A percentile compares a stretch with the other conserved stretches of the same genome.
These are phyloP conservation scores for Capsella rubella DNA, from an alignment of 441 rosid species.

Conservation along the genomic window DNA sequence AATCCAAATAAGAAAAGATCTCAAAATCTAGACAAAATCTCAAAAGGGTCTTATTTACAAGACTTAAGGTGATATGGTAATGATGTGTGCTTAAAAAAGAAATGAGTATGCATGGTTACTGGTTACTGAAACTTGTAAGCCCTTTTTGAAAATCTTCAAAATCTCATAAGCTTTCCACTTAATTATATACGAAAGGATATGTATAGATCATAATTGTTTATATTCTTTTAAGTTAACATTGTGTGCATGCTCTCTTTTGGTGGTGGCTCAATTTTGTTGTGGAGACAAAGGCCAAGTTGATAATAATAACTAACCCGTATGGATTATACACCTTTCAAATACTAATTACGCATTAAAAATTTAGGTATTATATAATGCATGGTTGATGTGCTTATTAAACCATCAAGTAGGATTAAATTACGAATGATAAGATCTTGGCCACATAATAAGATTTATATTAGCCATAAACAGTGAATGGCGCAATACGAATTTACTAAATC, in stretches of 20 bases:
- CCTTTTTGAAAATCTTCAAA: constrained; percentile 27
- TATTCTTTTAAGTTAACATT: constrained; percentile 3
- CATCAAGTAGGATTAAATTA: constrained; percentile 12
- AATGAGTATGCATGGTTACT: constrained; percentile 39
- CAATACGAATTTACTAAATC: neutral
- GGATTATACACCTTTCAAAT: constrained; percentile 19
- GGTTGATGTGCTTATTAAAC: neutral
- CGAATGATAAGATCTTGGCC: neutral
- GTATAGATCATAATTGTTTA: constrained; percentile 15
- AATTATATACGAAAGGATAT: constrained; percentile 5
- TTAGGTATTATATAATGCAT: constrained; percentile 22
- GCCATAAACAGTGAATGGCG: neutral
- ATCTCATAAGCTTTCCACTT: constrained; percentile 24
- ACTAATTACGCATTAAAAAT: neutral
- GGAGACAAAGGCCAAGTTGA: constrained; percentile 31
- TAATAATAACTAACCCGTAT: constrained; percentile 31
- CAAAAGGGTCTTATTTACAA: constrained; percentile 28
- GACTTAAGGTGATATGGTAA: constrained; percentile 44
- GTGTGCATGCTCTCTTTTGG: constrained; percentile 14
- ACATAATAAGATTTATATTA: neutral
- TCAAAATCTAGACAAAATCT: constrained; percentile 42
- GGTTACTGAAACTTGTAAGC: constrained; percentile 23
- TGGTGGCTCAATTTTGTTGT: constrained; percentile 20
- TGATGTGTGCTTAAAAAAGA: constrained; percentile 35
- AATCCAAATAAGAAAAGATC: constrained; percentile 42